A percentile compares a stretch with the other conserved stretches of the same genome.
phyloP scores from a whole-genome alignment of 352 stramenopile species.

The Phytophthora tentaculata region DNA sequence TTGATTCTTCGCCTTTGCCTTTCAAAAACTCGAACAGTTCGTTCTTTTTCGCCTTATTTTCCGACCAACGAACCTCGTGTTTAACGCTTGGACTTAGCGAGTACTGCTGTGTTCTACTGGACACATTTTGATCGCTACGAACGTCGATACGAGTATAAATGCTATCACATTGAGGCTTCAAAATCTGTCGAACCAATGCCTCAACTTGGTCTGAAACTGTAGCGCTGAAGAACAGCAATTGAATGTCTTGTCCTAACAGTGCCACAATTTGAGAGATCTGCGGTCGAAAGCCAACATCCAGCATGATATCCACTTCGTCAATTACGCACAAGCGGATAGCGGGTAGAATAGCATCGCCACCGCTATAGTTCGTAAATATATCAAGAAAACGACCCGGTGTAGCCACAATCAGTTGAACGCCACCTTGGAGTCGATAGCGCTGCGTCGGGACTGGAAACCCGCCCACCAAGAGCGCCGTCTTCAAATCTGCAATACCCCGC shows the following conservation, averaged over 20 bases:
- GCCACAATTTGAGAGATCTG: slow-evolving; percentile 58
- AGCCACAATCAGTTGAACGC: slow-evolving; percentile 70
- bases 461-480: slow-evolving; percentile 69
- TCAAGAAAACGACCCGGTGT: slow-evolving; percentile 73
- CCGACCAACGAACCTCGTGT: slow-evolving; percentile 54
- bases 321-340: slow-evolving; percentile 50
- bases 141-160: slow-evolving; percentile 47
- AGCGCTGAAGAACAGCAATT: slow-evolving; percentile 70
- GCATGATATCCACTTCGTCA: slow-evolving; percentile 83
- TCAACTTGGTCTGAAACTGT: slow-evolving; percentile 58
- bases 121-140: slow-evolving; percentile 4
- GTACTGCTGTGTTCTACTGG: slow-evolving; percentile 1
- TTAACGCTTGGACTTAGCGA: slow-evolving; percentile 41
- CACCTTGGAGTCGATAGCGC: slow-evolving; percentile 60
- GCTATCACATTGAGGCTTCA: slow-evolving; percentile 21
- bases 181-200: slow-evolving; percentile 41
- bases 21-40: slow-evolving; percentile 53
- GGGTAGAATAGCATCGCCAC: slow-evolving; percentile 26
- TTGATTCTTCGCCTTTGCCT: slow-evolving; percentile 43
- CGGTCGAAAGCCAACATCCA: slow-evolving; percentile 61
- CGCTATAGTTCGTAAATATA: slow-evolving; percentile 47
- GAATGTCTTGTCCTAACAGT: slow-evolving; percentile 33
- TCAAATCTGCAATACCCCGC: slow-evolving; percentile 62
- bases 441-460: slow-evolving; percentile 71
- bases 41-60: slow-evolving; percentile 70